Conservation (phyloP, 108 stramenopile species). For the Cyclotella sp. region DNA sequence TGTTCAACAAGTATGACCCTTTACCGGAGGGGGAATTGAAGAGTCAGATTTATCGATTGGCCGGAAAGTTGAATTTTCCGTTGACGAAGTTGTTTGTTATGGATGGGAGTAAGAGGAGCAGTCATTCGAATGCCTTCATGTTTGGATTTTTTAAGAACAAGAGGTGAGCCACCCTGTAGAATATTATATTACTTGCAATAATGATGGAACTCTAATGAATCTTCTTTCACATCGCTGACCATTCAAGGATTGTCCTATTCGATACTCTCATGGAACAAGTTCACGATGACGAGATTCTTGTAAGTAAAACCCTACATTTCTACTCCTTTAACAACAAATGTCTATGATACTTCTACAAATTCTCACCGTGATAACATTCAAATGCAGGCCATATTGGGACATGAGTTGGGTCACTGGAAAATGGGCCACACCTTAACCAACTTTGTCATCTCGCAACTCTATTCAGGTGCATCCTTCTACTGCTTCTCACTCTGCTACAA, state of each 20-base stretch:
- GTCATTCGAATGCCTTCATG: slow-evolving; percentile 99
- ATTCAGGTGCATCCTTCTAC: slow-evolving; percentile 91
- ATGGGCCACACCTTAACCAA: slow-evolving; percentile 95
- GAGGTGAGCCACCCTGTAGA: slow-evolving; percentile 33
- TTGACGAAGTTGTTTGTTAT: slow-evolving; percentile 97
- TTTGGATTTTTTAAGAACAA: slow-evolving; percentile 98
- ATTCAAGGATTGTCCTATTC: slow-evolving; percentile 94
- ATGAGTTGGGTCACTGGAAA: slow-evolving; percentile 97
- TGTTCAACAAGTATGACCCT: slow-evolving; percentile 98
- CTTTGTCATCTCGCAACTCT: slow-evolving; percentile 92
- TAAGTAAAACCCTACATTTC: neutral
- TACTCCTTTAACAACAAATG: neutral
- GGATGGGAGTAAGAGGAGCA: slow-evolving; percentile 96
- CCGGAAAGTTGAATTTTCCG: slow-evolving; percentile 90
- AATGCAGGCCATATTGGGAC: slow-evolving; percentile 86
- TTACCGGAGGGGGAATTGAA: slow-evolving; percentile 91
- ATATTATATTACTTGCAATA: neutral
- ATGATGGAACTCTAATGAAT: neutral
- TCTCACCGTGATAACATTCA: neutral
- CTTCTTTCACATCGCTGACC: neutral
- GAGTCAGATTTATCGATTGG: slow-evolving; percentile 89
- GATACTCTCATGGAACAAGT: slow-evolving; percentile 96
- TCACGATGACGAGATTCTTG: slow-evolving; percentile 85
- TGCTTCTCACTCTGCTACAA: slow-evolving; percentile 87
- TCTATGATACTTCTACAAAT: neutral